These are phyloP conservation scores for Wilhelminamyces savonicus DNA, from an alignment of 805 yeast species.

Conservation along the genomic window DNA sequence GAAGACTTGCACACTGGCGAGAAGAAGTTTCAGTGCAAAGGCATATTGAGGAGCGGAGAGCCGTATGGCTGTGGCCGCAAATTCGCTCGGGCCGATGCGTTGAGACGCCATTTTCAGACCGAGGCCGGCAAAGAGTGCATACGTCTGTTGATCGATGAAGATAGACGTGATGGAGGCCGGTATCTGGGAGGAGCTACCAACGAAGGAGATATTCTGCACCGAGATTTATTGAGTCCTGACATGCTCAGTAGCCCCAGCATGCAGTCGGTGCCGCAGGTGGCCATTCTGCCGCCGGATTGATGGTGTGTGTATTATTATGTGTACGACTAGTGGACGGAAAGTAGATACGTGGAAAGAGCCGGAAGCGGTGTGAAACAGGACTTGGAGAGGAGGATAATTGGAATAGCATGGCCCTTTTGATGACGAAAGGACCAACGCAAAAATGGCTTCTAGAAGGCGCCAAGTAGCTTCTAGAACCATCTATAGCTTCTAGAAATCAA, in stretches of 20 bases:
- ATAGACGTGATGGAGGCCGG: conserved; percentile 30
- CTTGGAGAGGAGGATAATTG: neutral
- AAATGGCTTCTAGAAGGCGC: too few species aligned
- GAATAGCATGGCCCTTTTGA: too few species aligned
- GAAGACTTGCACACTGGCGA: conserved; percentile 66
- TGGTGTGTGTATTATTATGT: neutral
- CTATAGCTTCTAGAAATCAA: too few species aligned
- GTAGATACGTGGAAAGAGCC: too few species aligned
- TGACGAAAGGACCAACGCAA: too few species aligned
- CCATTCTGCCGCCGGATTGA: conserved; percentile 34
- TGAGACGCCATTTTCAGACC: conserved; percentile 40
- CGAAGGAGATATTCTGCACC: too few species aligned
- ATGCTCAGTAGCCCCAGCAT: too few species aligned
- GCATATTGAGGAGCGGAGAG: conserved; percentile 46
- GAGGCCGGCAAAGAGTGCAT: conserved; percentile 42
- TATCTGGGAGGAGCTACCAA: too few species aligned
- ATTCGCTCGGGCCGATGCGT: conserved; percentile 42
- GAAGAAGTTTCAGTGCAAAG: conserved; percentile 68
- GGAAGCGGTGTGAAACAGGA: too few species aligned
- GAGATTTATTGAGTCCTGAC: too few species aligned
- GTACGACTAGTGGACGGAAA: neutral
- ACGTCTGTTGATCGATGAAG: conserved; percentile 34
- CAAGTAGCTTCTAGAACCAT: too few species aligned
- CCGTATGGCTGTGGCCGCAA: conserved; percentile 41
- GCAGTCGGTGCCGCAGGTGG: conserved; percentile 24